Conservation (phyloP, 768 basidiomycete species). For the Mycena vitilis region DNA sequence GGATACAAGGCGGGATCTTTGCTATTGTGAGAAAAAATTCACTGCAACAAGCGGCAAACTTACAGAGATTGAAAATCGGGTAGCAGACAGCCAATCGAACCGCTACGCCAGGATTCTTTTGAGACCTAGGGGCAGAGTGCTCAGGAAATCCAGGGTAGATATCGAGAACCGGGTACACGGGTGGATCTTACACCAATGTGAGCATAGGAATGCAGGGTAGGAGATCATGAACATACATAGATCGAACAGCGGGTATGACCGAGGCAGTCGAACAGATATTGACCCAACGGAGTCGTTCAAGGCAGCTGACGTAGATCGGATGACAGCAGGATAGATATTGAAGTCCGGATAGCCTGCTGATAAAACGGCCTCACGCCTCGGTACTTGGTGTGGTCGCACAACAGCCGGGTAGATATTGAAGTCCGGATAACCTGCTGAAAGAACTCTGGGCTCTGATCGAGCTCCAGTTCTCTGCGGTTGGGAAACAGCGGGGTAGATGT, state of each 20-base stretch:
- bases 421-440: constrained; percentile 27
- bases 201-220: background rate
- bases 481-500: constrained; percentile 48
- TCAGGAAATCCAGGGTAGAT: constrained; percentile 27
- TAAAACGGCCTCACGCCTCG: constrained; percentile 3
- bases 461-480: background rate
- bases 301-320: background rate
- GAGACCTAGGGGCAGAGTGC: background rate
- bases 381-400: constrained; percentile 3
- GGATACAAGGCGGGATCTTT: constrained; percentile 44
- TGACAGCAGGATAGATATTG: constrained; percentile 42
- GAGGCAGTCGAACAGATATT: constrained; percentile 26
- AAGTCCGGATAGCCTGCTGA: constrained; percentile 47
- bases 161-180: constrained; percentile 25
- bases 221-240: constrained; percentile 27
- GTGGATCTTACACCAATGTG: constrained; percentile 6
- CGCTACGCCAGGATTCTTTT: background rate
- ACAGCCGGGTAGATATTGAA: constrained; percentile 45
- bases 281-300: background rate
- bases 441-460: background rate
- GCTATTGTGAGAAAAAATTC: too few relatives aligned
- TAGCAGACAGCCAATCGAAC: constrained; percentile 28
- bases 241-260: constrained; percentile 42
- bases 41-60: constrained; percentile 18
- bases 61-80: constrained; percentile 42